Evolutionary conservation across 2,329 filamentous ascomycete species (phyloP), one percentile per base, ranked within the genome.

Genomic region (Bimuria novae-zelandiae): DNA sequence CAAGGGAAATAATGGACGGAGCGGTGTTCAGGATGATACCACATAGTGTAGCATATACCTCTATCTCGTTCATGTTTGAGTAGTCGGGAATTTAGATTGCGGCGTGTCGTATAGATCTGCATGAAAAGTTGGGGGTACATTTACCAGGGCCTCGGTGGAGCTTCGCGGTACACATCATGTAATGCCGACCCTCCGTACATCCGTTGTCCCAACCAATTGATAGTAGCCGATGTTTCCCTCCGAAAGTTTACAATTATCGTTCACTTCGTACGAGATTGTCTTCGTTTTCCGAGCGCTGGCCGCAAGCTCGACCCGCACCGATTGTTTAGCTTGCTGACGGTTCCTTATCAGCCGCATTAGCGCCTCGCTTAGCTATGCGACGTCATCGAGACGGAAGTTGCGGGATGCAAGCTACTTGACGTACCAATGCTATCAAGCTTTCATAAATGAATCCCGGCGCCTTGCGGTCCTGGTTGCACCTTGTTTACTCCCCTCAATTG

Each of bases 351-450:
- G 56, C 54, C 44, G 33, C 44, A 47, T 33, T 57, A 62, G 55
- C 53, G 54, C 49, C 44, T 54, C 43, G 47, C 29, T 51, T 51
- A 50, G 33, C 25, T 50, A 44, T 52, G 17, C 59, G 52, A 66
- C 63, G 63, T 64, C 63, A 64, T 66, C 47, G 23, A 21, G 43
- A 58, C 55, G 59, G 57, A 62, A 51, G 49, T 49, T 51, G 54
- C 55, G 53, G 52, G 52, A 49, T 49, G 30, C 42, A 21, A 27
- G 10, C 6, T 27, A 27, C 41, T 49, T 54, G 54, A 46, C 42
- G 40, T 33, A 19, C 40, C 10, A 36, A 49, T n/a, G 51, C 54
- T 47, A 36, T 30, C 27, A 44, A 39, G 49, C 47, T 44, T 48
- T 50, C 44, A 25, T 29, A n/a, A n/a, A n/a, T n/a, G n/a, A n/a